A percentile compares a stretch with the other conserved stretches of the same genome.
phyloP scores from a whole-genome alignment of 2,329 filamentous ascomycete species.

The Fusarium setosum region DNA sequence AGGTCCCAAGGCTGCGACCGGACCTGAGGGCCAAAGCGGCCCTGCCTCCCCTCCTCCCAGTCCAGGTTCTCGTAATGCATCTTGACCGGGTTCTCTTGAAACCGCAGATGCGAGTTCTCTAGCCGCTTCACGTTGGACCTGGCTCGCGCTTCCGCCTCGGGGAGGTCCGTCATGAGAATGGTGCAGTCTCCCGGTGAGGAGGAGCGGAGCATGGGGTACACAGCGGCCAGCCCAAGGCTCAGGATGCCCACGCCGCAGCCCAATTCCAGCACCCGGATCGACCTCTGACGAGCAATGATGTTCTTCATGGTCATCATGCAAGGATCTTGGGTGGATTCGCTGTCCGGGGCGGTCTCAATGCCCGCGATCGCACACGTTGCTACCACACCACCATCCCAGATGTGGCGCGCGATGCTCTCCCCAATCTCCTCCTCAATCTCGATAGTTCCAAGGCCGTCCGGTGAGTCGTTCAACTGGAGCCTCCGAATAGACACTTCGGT shows the following conservation, averaged over 20 bases:
- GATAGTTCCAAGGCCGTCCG: constrained; percentile 43
- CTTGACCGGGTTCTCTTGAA: constrained; percentile 30
- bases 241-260: constrained; percentile 68
- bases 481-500: constrained; percentile 44
- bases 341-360: constrained; percentile 41
- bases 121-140: constrained; percentile 57
- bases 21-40: constrained; percentile 56
- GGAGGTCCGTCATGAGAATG: constrained; percentile 67
- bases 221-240: constrained; percentile 59
- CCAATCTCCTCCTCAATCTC: constrained; percentile 67
- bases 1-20: constrained; percentile 61
- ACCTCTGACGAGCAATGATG: constrained; percentile 39
- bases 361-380: constrained; percentile 50
- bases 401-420: constrained; percentile 69
- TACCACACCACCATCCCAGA: constrained; percentile 68
- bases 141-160: constrained; percentile 63
- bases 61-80: constrained; percentile 66
- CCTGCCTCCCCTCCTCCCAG: constrained; percentile 64
- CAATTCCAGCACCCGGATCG: constrained; percentile 63
- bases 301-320: constrained; percentile 47
- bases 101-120: constrained; percentile 23
- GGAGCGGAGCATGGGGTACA: constrained; percentile 42
- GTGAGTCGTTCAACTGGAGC: constrained; percentile 40
- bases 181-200: constrained; percentile 37
- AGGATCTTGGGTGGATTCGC: constrained; percentile 39